phyloP scores from a whole-genome alignment of 805 yeast species.

The Candida montana region DNA sequence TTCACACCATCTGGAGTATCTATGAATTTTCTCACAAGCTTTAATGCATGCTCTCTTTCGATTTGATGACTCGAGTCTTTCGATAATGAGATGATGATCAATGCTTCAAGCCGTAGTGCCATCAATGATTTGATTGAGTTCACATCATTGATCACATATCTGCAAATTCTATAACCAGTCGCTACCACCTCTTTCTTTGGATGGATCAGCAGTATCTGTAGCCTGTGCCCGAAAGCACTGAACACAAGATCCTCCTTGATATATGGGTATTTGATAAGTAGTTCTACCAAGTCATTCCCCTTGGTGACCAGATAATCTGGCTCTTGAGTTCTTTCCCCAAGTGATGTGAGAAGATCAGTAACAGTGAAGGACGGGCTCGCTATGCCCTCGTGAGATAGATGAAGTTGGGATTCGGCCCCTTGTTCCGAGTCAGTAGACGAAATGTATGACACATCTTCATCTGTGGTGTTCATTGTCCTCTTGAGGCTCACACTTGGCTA shows the following conservation, averaged over 20 bases:
- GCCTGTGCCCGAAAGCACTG: constrained; percentile 47
- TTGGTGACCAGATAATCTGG: constrained; percentile 47
- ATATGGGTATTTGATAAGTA: constrained; percentile 52
- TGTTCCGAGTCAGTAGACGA: not conserved
- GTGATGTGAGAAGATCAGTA: constrained; percentile 53
- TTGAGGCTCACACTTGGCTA: not conserved
- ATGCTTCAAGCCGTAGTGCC: constrained; percentile 52
- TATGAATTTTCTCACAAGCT: constrained; percentile 57
- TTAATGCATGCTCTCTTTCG: constrained; percentile 76
- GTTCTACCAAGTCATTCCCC: constrained; percentile 59
- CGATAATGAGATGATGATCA: constrained; percentile 59
- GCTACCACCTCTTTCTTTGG: constrained; percentile 59
- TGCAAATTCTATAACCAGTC: constrained; percentile 68
- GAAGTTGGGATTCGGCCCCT: not conserved
- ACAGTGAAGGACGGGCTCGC: constrained; percentile 56
- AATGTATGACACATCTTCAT: not conserved
- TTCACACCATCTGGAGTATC: constrained; percentile 48
- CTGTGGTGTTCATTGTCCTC: not conserved
- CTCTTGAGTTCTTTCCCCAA: constrained; percentile 47
- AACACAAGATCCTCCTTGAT: constrained; percentile 61
- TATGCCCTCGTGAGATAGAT: not conserved
- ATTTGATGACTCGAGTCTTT: constrained; percentile 47
- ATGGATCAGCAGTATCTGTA: constrained; percentile 57
- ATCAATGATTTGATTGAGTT: constrained; percentile 51
- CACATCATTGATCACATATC: constrained; percentile 54